phyloP scores from a whole-genome alignment of 2,329 filamentous ascomycete species.

The Fusarium tupiense region DNA sequence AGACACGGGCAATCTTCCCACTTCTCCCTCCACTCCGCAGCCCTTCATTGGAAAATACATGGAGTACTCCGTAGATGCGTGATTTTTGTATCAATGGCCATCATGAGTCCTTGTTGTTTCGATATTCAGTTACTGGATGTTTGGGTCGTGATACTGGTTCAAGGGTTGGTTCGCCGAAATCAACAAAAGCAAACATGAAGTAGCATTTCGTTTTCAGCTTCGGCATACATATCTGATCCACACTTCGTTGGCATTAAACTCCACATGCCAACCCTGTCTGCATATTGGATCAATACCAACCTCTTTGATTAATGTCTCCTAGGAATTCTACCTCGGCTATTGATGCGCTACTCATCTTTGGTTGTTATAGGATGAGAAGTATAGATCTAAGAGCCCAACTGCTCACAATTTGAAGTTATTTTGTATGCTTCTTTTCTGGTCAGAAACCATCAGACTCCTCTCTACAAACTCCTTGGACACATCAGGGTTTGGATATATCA shows the following conservation, averaged over 20 bases:
- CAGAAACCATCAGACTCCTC: neutral
- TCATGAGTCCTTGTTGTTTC: neutral
- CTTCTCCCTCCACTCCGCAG: neutral
- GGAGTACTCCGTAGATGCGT: neutral
- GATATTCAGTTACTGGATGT: neutral
- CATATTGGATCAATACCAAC: slow-evolving; percentile 23
- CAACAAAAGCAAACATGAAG: slow-evolving; percentile 9
- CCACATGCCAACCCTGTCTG: slow-evolving; percentile 7
- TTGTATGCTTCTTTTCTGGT: no score
- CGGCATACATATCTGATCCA: slow-evolving; percentile 13
- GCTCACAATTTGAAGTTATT: neutral
- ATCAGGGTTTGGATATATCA: no score
- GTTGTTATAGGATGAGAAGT: neutral
- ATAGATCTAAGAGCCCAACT: neutral
- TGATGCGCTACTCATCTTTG: neutral
- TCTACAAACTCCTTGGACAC: neutral
- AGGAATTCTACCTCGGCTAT: neutral
- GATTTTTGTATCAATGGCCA: neutral
- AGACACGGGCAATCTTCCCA: neutral
- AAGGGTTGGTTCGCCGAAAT: neutral
- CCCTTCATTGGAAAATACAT: slow-evolving; percentile 15
- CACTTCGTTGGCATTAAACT: slow-evolving; percentile 1
- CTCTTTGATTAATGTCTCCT: neutral
- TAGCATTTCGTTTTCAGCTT: slow-evolving; percentile 2
- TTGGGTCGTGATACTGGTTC: neutral